Percentiles rank a stretch among this genome's conserved stretches.
These are phyloP conservation scores for Magnusiomyces ingens DNA, from an alignment of 1,139 yeast species.

Conservation along the genomic window DNA sequence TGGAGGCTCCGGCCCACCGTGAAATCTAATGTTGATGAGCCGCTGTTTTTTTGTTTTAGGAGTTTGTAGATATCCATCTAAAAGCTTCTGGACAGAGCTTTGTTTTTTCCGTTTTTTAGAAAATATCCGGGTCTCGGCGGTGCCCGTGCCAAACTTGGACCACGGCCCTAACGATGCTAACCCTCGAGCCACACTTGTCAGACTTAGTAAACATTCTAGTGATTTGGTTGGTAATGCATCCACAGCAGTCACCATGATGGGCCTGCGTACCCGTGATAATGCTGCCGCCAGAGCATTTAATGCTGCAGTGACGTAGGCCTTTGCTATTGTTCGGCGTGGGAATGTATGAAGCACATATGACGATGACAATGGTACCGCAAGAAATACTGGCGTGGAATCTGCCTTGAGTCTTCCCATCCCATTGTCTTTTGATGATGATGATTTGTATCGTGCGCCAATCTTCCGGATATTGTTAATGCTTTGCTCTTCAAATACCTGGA, in stretches of 20 bases:
- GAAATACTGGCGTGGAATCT: constrained; percentile 40
- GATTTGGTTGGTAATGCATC: constrained; percentile 48
- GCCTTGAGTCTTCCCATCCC: constrained; percentile 47
- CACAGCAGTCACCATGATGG: constrained; percentile 28
- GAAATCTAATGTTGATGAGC: constrained; percentile 10
- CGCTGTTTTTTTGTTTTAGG: constrained; percentile 2
- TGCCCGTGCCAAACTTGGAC: constrained; percentile 26
- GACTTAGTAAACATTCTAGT: constrained; percentile 46
- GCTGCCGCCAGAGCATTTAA: constrained; percentile 53
- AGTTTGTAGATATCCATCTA: not conserved
- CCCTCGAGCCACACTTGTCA: constrained; percentile 49
- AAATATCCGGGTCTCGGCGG: constrained; percentile 19
- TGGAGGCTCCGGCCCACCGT: constrained; percentile 10
- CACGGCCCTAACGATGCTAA: constrained; percentile 26
- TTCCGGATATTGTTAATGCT: constrained; percentile 20
- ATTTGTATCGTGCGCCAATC: not conserved
- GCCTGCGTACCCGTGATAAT: constrained; percentile 37
- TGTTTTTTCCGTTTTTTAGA: not conserved
- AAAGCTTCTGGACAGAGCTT: not conserved
- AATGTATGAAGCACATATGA: constrained; percentile 54
- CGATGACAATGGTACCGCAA: constrained; percentile 62
- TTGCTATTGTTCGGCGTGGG: constrained; percentile 28
- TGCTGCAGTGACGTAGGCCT: constrained; percentile 46
- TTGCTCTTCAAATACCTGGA: constrained; percentile 56
- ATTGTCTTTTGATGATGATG: constrained; percentile 4